These are phyloP conservation scores for Cupressus sempervirens DNA, from an alignment of 75 land plant species.

Conservation along the genomic window DNA sequence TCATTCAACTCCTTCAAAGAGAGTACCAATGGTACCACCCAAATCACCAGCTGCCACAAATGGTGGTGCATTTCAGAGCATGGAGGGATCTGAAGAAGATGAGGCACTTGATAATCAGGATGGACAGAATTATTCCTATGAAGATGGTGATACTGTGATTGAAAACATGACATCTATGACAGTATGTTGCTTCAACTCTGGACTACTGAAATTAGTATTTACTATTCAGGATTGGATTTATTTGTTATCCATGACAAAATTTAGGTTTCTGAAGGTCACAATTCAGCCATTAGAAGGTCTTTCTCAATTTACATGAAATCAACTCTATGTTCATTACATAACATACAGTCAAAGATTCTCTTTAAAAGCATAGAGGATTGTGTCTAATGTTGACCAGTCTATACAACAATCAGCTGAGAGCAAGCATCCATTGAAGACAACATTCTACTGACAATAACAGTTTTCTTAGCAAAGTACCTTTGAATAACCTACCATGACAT, in stretches of 20 bases:
- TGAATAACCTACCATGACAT: no score
- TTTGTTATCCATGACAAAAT: background rate
- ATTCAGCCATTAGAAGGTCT: background rate
- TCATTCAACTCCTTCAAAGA: background rate
- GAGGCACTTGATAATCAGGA: conserved; percentile 27
- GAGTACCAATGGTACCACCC: conserved; percentile 32
- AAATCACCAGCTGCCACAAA: conserved; percentile 83
- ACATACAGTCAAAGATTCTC: background rate
- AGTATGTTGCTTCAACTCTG: conserved; percentile 1
- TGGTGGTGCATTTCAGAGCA: conserved; percentile 70
- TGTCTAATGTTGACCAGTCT: background rate
- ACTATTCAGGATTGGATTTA: background rate
- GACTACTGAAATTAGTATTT: background rate
- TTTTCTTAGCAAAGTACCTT: no score
- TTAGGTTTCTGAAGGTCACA: background rate
- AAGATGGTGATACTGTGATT: conserved; percentile 47
- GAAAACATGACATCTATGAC: background rate
- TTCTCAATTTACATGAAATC: background rate
- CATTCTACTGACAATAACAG: no score
- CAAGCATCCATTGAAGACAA: no score
- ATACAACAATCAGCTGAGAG: background rate
- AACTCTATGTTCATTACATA: background rate
- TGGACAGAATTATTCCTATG: conserved; percentile 41
- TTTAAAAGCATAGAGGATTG: background rate
- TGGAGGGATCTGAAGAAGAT: conserved; percentile 92